A percentile compares a stretch with the other conserved stretches of the same genome.
Conservation (phyloP, 768 basidiomycete genomes). For the Mycena sanguinolenta region DNA sequence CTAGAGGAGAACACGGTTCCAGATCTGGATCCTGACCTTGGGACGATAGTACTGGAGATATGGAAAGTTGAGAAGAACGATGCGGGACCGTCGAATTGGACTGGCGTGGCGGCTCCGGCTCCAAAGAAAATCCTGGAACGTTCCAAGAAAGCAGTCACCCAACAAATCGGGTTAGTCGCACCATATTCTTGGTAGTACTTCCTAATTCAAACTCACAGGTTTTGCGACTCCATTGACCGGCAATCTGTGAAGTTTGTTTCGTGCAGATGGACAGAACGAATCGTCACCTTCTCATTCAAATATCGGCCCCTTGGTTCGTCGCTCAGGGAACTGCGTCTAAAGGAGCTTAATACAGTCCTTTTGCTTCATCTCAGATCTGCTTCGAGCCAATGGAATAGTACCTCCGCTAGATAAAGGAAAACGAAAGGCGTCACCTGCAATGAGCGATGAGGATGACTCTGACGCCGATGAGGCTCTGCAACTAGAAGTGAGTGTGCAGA, state of each 20-base stretch:
- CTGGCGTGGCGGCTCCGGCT: slow-evolving; percentile 2
- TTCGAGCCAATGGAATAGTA: slow-evolving; percentile 26
- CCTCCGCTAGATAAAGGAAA: slow-evolving; percentile 22
- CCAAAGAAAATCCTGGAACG: slow-evolving; percentile 42
- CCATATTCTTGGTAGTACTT: not conserved
- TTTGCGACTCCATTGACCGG: slow-evolving; percentile 9
- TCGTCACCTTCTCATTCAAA: slow-evolving; percentile 41
- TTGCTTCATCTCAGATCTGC: not conserved
- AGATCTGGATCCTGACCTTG: slow-evolving; percentile 6
- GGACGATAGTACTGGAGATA: slow-evolving; percentile 26
- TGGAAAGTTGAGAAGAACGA: slow-evolving; percentile 18
- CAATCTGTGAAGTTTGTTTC: slow-evolving; percentile 7
- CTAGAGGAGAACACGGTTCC: slow-evolving; percentile 12
- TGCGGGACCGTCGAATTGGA: slow-evolving; percentile 12
- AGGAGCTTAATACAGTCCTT: not conserved
- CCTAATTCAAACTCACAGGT: not conserved
- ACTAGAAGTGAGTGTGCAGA: slow-evolving; percentile 6
- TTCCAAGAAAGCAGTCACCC: slow-evolving; percentile 40
- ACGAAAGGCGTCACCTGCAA: slow-evolving; percentile 4
- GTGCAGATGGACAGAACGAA: slow-evolving; percentile 16
- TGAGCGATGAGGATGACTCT: slow-evolving; percentile 19
- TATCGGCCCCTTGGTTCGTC: slow-evolving; percentile 42
- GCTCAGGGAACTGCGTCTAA: not conserved
- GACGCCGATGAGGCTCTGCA: slow-evolving; percentile 23
- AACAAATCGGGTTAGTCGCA: slow-evolving; percentile 41